Conservation (phyloP, 78 protist species). For the Tieghemostelium lacteum region DNA sequence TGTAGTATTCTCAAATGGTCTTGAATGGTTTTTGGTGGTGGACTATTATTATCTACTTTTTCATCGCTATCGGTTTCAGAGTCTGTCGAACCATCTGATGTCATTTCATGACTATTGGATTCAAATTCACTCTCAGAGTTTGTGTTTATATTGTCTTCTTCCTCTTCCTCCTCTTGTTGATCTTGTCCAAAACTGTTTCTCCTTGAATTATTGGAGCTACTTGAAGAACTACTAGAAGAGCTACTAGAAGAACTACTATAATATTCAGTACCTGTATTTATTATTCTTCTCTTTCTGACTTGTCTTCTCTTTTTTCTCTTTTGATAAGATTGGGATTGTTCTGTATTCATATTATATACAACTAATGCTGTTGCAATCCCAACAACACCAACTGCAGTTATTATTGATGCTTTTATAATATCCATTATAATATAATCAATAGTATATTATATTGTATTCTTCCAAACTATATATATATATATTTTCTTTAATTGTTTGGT, state of each 20-base stretch:
- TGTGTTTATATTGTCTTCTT: neutral
- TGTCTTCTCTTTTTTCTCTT: neutral
- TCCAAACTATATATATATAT: too few relatives aligned
- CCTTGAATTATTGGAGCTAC: neutral
- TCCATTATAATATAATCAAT: neutral
- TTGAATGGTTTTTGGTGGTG: constrained; percentile 49
- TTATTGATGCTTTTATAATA: neutral
- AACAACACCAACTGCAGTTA: neutral
- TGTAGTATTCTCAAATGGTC: constrained; percentile 33
- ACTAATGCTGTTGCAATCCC: neutral
- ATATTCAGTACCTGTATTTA: too few relatives aligned
- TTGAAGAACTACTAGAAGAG: neutral
- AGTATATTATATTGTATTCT: too few relatives aligned
- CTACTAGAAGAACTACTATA: too few relatives aligned
- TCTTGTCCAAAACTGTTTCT: neutral
- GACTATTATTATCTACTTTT: too few relatives aligned
- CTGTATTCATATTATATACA: too few relatives aligned
- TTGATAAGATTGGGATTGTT: neutral
- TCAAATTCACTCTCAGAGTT: neutral
- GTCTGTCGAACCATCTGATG: constrained; percentile 1
- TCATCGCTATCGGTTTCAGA: constrained; percentile 1
- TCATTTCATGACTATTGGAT: constrained; percentile 40
- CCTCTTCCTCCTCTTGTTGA: neutral
- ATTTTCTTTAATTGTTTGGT: too few relatives aligned
- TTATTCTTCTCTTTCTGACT: neutral